Percentiles rank a stretch among this genome's conserved stretches.
These are phyloP conservation scores for Apiotrichum sp. DNA, from an alignment of 1,284 basidiomycete genomes.

Conservation along the genomic window DNA sequence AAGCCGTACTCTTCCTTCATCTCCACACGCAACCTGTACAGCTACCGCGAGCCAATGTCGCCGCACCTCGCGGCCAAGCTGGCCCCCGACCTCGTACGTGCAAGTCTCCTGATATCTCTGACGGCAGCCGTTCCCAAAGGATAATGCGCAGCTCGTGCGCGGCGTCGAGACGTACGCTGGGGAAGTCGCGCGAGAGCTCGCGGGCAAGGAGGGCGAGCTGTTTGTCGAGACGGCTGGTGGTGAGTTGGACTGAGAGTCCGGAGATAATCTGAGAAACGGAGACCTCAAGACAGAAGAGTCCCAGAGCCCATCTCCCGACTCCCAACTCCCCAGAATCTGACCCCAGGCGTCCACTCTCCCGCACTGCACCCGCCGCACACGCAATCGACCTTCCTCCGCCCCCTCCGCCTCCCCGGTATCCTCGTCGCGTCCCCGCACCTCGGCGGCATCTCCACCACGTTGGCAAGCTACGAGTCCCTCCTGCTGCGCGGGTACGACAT, in stretches of 20 bases:
- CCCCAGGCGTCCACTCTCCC: conserved; percentile 86
- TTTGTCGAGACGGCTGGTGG: conserved; percentile 94
- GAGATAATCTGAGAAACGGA: too few relatives aligned
- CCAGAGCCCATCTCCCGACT: too few relatives aligned
- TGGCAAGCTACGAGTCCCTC: conserved; percentile 88
- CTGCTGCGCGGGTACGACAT: conserved; percentile 82
- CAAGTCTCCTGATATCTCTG: conserved; percentile 19
- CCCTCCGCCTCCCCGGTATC: conserved; percentile 77
- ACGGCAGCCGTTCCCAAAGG: conserved; percentile 35
- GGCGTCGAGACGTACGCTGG: conserved; percentile 62
- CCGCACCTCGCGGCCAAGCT: conserved; percentile 81
- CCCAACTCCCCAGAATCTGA: too few relatives aligned
- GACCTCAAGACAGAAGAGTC: too few relatives aligned
- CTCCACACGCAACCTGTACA: conserved; percentile 68
- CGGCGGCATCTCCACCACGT: conserved; percentile 91
- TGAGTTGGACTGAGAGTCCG: conserved; percentile 45
- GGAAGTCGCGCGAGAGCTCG: conserved; percentile 48
- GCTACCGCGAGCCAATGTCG: conserved; percentile 82
- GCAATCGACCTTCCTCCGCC: conserved; percentile 76
- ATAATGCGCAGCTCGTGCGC: conserved; percentile 61
- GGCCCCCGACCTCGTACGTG: conserved; percentile 49
- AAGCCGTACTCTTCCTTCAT: conserved; percentile 50
- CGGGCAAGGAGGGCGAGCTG: conserved; percentile 53
- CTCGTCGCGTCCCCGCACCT: conserved; percentile 82
- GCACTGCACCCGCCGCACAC: conserved; percentile 72